Evolutionary conservation across 306 rosid species (phyloP).

Genomic region (Pterocarpus santalinus): DNA sequence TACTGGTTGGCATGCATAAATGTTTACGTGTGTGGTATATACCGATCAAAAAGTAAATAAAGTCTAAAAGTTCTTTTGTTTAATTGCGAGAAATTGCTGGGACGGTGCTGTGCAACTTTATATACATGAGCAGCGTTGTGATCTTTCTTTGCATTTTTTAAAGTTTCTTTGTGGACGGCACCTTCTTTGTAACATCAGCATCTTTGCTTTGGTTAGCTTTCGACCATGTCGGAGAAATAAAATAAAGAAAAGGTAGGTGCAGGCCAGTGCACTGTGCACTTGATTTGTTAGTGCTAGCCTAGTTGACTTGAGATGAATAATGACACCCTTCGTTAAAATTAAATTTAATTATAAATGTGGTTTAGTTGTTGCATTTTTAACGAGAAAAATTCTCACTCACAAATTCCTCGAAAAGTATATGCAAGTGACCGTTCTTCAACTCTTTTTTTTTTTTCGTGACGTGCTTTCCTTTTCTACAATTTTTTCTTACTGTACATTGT

Average conservation of each 20-base stretch:
- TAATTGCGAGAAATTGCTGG: background rate
- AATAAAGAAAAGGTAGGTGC: background rate
- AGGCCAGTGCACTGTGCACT: background rate
- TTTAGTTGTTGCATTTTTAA: too few relatives aligned
- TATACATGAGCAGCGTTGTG: background rate
- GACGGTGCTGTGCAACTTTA: background rate
- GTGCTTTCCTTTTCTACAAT: too few relatives aligned
- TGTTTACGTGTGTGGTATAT: background rate
- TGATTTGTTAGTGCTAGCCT: background rate
- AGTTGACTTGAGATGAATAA: background rate
- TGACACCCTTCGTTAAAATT: background rate
- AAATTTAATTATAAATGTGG: background rate
- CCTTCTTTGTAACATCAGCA: background rate
- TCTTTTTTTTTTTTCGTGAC: too few relatives aligned
- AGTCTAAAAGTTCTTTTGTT: background rate
- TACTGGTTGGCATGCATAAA: too few relatives aligned
- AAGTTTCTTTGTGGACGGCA: background rate
- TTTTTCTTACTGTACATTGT: too few relatives aligned
- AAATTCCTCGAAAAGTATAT: too few relatives aligned
- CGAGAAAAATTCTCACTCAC: too few relatives aligned
- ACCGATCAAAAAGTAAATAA: background rate
- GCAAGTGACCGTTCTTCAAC: too few relatives aligned
- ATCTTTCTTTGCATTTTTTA: background rate
- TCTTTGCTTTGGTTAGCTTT: background rate
- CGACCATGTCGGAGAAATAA: background rate